phyloP scores from a whole-genome alignment of 805 yeast species.

The Myxozyma kluyveri region DNA sequence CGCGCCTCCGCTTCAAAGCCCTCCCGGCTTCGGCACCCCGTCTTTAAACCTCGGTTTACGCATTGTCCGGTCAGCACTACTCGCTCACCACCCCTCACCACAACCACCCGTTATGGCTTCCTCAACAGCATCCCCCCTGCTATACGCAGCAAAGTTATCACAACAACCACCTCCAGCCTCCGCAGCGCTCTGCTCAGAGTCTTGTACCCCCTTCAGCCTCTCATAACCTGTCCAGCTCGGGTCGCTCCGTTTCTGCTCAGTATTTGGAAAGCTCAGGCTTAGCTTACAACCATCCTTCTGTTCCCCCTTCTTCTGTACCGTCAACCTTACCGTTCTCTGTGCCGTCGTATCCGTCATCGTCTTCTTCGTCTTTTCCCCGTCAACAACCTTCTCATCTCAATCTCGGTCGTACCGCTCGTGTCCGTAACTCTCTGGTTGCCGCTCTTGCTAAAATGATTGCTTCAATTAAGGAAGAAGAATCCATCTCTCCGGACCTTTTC shows the following conservation, averaged over 20 bases:
- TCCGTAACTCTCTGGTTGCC: neutral
- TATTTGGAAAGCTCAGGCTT: too few relatives aligned
- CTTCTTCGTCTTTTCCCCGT: constrained; percentile 1
- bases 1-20: constrained; percentile 1
- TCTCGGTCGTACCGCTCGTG: too few relatives aligned
- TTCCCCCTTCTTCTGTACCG: neutral
- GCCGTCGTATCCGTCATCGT: neutral
- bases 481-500: constrained; percentile 8
- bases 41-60: constrained; percentile 16
- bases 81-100: constrained; percentile 11
- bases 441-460: constrained; percentile 14
- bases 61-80: constrained; percentile 26
- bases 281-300: neutral
- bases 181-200: neutral
- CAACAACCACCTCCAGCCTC: neutral
- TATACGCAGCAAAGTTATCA: neutral
- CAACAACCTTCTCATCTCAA: neutral
- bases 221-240: too few relatives aligned
- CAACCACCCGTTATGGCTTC: constrained; percentile 25
- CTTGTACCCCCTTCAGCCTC: too few relatives aligned
- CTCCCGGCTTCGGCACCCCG: constrained; percentile 5
- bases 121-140: constrained; percentile 6
- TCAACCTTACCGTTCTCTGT: neutral
- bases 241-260: too few relatives aligned
- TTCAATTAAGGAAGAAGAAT: constrained; percentile 11